These are phyloP conservation scores for Blastobotrys terrestris DNA, from an alignment of 805 yeast species.

Conservation along the genomic window DNA sequence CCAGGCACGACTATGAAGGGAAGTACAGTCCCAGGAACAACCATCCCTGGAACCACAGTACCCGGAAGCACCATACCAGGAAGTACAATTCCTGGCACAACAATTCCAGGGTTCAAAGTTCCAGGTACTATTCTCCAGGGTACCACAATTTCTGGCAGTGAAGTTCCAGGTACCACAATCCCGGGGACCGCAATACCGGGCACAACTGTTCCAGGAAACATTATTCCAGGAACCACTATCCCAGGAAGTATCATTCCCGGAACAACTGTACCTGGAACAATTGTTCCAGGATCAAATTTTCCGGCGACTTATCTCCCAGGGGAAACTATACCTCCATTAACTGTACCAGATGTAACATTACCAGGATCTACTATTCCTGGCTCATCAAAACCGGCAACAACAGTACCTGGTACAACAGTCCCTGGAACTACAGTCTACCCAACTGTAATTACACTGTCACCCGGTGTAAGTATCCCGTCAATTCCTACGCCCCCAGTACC, in stretches of 20 bases:
- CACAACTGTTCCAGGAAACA: constrained; percentile 17
- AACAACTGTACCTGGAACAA: neutral
- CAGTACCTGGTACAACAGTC: too few species aligned
- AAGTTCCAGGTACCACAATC: constrained; percentile 15
- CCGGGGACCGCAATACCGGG: constrained; percentile 17
- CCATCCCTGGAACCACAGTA: constrained; percentile 11
- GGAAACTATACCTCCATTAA: too few species aligned
- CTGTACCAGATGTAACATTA: too few species aligned
- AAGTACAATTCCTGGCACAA: constrained; percentile 12
- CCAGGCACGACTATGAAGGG: neutral
- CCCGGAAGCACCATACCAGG: constrained; percentile 20
- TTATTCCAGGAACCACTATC: constrained; percentile 9
- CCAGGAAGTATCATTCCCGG: constrained; percentile 2
- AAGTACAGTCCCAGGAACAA: neutral
- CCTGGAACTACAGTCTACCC: too few species aligned
- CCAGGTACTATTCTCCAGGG: constrained; percentile 14
- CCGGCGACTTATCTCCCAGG: too few species aligned
- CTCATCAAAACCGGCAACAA: too few species aligned
- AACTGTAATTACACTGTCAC: neutral
- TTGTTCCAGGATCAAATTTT: too few species aligned
- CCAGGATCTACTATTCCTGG: too few species aligned
- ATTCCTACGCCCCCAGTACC: neutral
- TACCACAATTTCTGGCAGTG: neutral
- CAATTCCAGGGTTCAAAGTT: constrained; percentile 15
- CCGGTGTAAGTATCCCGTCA: neutral